A percentile compares a stretch with the other conserved stretches of the same genome.
Conservation (phyloP, 2,329 filamentous ascomycete species). For the Cladosporium sp. region DNA sequence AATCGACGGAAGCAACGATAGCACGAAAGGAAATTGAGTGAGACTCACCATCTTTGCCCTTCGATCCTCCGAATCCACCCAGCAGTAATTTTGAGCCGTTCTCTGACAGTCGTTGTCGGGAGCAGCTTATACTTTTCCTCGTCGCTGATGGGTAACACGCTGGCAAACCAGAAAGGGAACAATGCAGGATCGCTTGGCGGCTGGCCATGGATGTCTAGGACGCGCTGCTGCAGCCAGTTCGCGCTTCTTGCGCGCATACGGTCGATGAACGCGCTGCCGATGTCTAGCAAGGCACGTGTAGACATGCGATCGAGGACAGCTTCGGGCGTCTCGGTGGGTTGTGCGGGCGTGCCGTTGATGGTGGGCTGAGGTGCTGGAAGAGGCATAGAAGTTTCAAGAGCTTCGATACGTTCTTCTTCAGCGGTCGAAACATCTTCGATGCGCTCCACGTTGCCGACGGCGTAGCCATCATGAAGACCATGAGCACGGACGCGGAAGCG, state of each 20-base stretch:
- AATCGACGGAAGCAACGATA: neutral
- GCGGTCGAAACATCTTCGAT: constrained; percentile 75
- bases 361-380: constrained; percentile 21
- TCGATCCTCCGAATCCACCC: constrained; percentile 71
- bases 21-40: neutral
- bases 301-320: constrained; percentile 53
- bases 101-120: constrained; percentile 66
- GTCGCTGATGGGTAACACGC: constrained; percentile 69
- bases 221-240: constrained; percentile 66
- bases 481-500: constrained; percentile 67
- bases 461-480: constrained; percentile 66
- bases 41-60: constrained; percentile 61
- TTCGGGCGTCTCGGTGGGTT: constrained; percentile 20
- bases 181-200: constrained; percentile 67
- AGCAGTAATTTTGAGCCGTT: constrained; percentile 76
- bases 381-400: constrained; percentile 51
- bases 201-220: constrained; percentile 68
- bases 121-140: constrained; percentile 74
- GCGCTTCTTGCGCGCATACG: constrained; percentile 63
- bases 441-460: constrained; percentile 67
- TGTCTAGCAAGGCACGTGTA: constrained; percentile 62
- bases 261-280: constrained; percentile 60
- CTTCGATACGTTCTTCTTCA: constrained; percentile 73
- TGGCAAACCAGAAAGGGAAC: constrained; percentile 89
- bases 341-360: constrained; percentile 16